Evolutionary conservation across 768 basidiomycete species (phyloP).

Genomic region (Sutorius australiensis): DNA sequence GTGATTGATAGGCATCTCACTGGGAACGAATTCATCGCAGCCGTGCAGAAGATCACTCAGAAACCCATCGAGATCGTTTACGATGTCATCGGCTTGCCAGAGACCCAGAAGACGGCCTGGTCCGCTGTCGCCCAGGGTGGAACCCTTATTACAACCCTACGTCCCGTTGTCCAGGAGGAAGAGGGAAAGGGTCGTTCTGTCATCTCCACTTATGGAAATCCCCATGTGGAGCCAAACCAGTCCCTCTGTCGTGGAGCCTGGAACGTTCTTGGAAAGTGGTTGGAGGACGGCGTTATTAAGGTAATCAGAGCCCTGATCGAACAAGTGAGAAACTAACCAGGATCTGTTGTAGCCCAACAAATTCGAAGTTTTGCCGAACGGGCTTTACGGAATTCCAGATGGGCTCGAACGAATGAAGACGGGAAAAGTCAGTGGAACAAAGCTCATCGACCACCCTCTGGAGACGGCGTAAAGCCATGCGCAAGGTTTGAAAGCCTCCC

Average conservation of each 20-base stretch:
- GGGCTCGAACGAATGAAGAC: constrained; percentile 36
- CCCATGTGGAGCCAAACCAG: constrained; percentile 18
- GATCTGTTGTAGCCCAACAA: constrained; percentile 33
- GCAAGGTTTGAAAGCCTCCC: background rate
- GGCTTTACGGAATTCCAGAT: constrained; percentile 35
- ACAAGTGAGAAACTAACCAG: background rate
- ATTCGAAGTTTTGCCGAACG: constrained; percentile 40
- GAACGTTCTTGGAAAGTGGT: constrained; percentile 22
- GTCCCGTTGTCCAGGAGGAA: constrained; percentile 20
- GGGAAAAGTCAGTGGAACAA: constrained; percentile 40
- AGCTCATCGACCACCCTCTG: constrained; percentile 41
- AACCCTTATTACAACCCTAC: constrained; percentile 28
- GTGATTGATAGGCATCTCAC: constrained; percentile 33
- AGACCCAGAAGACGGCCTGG: constrained; percentile 36
- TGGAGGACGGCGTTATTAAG: constrained; percentile 26
- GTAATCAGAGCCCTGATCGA: constrained; percentile 3
- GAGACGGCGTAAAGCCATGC: constrained; percentile 27
- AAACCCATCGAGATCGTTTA: constrained; percentile 19
- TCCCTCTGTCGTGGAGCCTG: constrained; percentile 16
- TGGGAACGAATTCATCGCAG: constrained; percentile 11
- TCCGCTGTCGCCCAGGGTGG: constrained; percentile 34
- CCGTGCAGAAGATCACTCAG: constrained; percentile 26
- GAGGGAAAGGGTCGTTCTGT: constrained; percentile 17
- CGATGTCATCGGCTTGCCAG: constrained; percentile 32
- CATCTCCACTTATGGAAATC: constrained; percentile 24